Conservation (phyloP, 2,329 filamentous ascomycete genomes). For the Talaromyces verruculosus region DNA sequence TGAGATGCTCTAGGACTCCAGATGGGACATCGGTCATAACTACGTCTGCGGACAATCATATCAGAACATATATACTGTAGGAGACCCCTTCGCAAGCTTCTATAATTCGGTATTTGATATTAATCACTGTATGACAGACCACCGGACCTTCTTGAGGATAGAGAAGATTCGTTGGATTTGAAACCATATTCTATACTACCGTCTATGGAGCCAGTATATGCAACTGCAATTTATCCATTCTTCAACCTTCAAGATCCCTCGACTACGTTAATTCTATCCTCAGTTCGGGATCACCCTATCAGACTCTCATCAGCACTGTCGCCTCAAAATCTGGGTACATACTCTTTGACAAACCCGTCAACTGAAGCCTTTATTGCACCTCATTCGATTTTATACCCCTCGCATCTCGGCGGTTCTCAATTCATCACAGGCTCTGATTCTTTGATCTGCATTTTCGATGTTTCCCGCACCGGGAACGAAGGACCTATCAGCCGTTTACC, state of each 20-base stretch:
- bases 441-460: constrained; percentile 57
- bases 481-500: constrained; percentile 48
- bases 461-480: constrained; percentile 46
- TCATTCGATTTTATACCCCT: constrained; percentile 55
- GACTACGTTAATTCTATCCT: constrained; percentile 53
- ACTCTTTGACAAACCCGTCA: constrained; percentile 55
- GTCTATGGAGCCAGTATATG: constrained; percentile 53
- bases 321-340: constrained; percentile 50
- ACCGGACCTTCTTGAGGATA: constrained; percentile 48
- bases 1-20: constrained; percentile 41
- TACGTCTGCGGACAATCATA: constrained; percentile 51
- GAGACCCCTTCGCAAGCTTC: constrained; percentile 20
- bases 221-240: constrained; percentile 55
- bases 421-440: constrained; percentile 61
- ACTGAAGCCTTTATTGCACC: constrained; percentile 60
- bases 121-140: constrained; percentile 37
- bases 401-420: constrained; percentile 44
- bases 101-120: neutral
- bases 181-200: constrained; percentile 48
- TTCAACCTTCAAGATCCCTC: constrained; percentile 54
- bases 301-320: constrained; percentile 56
- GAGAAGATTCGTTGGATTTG: constrained; percentile 38
- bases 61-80: constrained; percentile 57
- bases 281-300: constrained; percentile 56
- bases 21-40: constrained; percentile 61